These are phyloP conservation scores for Microdochium trichocladiopsis DNA, from an alignment of 2,329 filamentous ascomycete genomes.

Conservation along the genomic window DNA sequence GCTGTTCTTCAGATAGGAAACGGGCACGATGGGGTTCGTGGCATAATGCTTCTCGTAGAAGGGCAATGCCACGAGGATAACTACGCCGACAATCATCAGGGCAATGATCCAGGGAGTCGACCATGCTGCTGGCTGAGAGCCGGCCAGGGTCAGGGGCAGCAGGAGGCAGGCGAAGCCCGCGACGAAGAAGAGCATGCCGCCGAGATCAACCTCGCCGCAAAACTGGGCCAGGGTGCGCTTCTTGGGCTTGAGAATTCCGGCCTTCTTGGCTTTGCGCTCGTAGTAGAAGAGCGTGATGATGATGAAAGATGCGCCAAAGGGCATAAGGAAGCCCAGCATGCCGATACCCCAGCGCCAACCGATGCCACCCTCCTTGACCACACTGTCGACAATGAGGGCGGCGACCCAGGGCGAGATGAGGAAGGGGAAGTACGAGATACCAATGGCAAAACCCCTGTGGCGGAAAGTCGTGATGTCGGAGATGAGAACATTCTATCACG, in stretches of 20 bases:
- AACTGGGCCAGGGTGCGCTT: slow-evolving; percentile 17
- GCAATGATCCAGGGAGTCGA: slow-evolving; percentile 4
- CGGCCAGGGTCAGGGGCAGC: slow-evolving; percentile 4
- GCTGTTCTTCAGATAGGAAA: slow-evolving; percentile 1
- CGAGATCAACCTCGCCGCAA: slow-evolving; percentile 24
- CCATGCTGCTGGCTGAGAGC: neutral
- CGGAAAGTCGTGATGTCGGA: slow-evolving; percentile 31
- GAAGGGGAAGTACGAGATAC: slow-evolving; percentile 28
- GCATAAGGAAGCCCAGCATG: slow-evolving; percentile 34
- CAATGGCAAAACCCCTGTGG: slow-evolving; percentile 29
- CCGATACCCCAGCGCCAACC: slow-evolving; percentile 37
- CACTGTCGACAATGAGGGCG: slow-evolving; percentile 30
- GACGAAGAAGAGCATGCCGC: slow-evolving; percentile 3
- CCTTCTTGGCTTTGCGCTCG: slow-evolving; percentile 22
- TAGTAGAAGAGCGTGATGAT: slow-evolving; percentile 27
- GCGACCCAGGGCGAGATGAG: slow-evolving; percentile 31
- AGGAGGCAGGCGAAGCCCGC: slow-evolving; percentile 2
- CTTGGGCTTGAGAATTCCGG: slow-evolving; percentile 16
- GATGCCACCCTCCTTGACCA: slow-evolving; percentile 22
- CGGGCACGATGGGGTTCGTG: slow-evolving; percentile 2
- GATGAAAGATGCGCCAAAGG: slow-evolving; percentile 24
- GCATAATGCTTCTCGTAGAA: slow-evolving; percentile 3
- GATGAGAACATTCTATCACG: slow-evolving; percentile 24
- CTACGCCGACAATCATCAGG: slow-evolving; percentile 1
- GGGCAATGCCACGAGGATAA: slow-evolving; percentile 1